A percentile compares a stretch with the other conserved stretches of the same genome.
phyloP scores from a whole-genome alignment of 2,329 filamentous ascomycete genomes.

The Thielaviopsis ethacetica region DNA sequence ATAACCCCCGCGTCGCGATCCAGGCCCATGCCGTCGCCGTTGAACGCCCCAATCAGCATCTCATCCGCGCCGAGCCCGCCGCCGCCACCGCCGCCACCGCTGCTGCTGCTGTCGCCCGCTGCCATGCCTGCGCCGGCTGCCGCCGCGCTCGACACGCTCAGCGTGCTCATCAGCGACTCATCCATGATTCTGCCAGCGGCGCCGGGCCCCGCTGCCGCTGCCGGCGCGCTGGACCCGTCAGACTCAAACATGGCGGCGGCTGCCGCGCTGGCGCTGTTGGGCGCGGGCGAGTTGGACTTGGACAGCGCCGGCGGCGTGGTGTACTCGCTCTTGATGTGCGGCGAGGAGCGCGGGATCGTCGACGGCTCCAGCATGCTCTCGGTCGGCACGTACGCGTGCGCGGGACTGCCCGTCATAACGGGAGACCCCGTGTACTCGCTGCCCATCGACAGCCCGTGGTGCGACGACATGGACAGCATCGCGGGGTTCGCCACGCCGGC shows the following conservation, averaged over 20 bases:
- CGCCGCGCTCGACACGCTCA: not conserved
- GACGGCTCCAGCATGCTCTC: constrained; percentile 24
- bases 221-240: constrained; percentile 19
- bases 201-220: not conserved
- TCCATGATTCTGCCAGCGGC: constrained; percentile 9
- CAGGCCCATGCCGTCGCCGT: constrained; percentile 26
- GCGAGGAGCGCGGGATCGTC: constrained; percentile 13
- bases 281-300: constrained; percentile 41
- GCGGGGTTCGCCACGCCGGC: constrained; percentile 14
- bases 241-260: constrained; percentile 28
- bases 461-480: constrained; percentile 19
- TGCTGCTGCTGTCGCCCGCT: constrained; percentile 38
- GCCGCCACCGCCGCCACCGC: constrained; percentile 42
- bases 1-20: constrained; percentile 31
- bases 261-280: constrained; percentile 12
- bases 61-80: constrained; percentile 23
- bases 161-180: not conserved
- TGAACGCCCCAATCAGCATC: constrained; percentile 28
- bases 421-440: constrained; percentile 3
- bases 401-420: constrained; percentile 16
- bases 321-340: constrained; percentile 31
- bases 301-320: constrained; percentile 44
- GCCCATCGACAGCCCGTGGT: constrained; percentile 13
- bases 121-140: constrained; percentile 5
- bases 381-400: constrained; percentile 31